phyloP scores from a whole-genome alignment of 768 basidiomycete species.

The Amanita molliuscula region DNA sequence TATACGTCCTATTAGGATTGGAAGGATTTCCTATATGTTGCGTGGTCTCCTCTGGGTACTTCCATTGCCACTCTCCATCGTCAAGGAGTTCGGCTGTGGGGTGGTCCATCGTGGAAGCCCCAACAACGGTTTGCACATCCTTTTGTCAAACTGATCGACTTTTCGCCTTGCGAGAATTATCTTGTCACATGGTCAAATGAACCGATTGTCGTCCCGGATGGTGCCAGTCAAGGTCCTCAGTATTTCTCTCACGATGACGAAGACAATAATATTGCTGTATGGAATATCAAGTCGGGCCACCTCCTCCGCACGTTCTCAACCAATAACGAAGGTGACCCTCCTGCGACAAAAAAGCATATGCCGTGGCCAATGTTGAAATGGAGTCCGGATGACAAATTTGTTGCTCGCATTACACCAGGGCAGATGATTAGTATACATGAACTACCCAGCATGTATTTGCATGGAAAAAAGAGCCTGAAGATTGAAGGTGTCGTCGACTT shows the following conservation, averaged over 20 bases:
- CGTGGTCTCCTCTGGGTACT: conserved; percentile 97
- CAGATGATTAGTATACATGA: conserved; percentile 96
- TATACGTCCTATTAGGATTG: conserved; percentile 51
- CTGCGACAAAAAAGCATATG: conserved; percentile 66
- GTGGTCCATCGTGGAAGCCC: conserved; percentile 81
- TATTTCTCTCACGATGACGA: conserved; percentile 91
- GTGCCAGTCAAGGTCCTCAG: conserved; percentile 70
- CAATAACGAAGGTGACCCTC: conserved; percentile 44
- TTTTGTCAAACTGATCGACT: conserved; percentile 90
- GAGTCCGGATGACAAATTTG: conserved; percentile 94
- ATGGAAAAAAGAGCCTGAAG: conserved; percentile 95
- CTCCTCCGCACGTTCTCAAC: conserved; percentile 88
- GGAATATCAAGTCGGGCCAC: conserved; percentile 92
- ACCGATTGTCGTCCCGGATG: conserved; percentile 78
- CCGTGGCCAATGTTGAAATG: conserved; percentile 96
- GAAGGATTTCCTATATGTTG: conserved; percentile 89
- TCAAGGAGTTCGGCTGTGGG: conserved; percentile 94
- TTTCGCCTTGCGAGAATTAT: conserved; percentile 95
- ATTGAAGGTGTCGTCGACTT: conserved; percentile 97
- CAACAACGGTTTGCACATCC: conserved; percentile 93
- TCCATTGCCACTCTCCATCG: conserved; percentile 89
- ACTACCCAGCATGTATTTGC: conserved; percentile 85
- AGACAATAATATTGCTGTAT: conserved; percentile 95
- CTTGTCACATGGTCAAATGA: conserved; percentile 97
- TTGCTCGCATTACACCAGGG: conserved; percentile 81